Evolutionary conservation across 805 yeast species (phyloP), one percentile per base, ranked within the genome.

Genomic region (Lipomyces lipofer): DNA sequence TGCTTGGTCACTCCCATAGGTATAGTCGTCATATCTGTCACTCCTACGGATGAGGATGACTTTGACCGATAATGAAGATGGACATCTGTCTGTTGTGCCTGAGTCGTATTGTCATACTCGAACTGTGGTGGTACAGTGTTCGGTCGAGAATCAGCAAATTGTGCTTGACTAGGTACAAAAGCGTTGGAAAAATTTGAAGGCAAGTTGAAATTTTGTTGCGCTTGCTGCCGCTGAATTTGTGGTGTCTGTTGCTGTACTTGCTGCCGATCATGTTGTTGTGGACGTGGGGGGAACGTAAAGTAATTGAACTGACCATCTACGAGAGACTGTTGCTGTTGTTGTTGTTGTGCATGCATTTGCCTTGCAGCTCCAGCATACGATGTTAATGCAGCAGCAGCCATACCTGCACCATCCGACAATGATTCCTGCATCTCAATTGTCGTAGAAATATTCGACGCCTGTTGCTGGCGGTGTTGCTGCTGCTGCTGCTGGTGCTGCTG

Each of bases 351-450:
- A n/a, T n/a, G n/a, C n/a, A n/a, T n/a, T n/a, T n/a, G n/a, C n/a
- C n/a, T n/a, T 2, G 45, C 45, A 2, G 25, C 24, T 1, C 33
- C 43, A 30, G 50, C 24, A 17, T 32, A 17, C 10, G 27, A 30
- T 13, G 52, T 21, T 21, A 49, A 30, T 10, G 36, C 48, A 25
- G 53, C 49, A 12, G 53, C 53, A 5, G 53, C 53, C 27, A 15
- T 19, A 6, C 50, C 54, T 12, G 50, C 43, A 29, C 50, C 46
- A 36, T 45, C 50, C 10, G 53, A 36, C 15, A 43, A 24, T 15
- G 53, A 35, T 7, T 35, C 24, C 39, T 50, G 49, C 40, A 36
- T 36, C 17, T 13, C 24, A 13, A 24, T 12, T 17, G 35, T 21
- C 22, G 15, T 25, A 12, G 39, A 21, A n/a, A n/a, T n/a, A n/a